phyloP scores from a whole-genome alignment of 1,284 basidiomycete species.

The Cutaneotrichosporon dermatis region DNA sequence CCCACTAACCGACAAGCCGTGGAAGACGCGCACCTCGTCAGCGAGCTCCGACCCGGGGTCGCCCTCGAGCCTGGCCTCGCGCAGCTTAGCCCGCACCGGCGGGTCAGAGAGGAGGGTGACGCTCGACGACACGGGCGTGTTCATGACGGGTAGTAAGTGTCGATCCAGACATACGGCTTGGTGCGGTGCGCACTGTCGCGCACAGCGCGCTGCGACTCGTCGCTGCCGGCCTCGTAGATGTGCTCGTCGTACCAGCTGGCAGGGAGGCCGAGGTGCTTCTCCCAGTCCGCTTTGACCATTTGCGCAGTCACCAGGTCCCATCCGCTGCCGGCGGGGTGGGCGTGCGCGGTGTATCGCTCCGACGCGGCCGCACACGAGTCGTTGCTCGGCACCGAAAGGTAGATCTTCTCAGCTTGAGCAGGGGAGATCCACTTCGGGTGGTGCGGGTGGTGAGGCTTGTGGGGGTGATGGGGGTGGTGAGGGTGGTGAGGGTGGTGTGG shows the following conservation, averaged over 20 bases:
- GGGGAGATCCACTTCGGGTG: conserved; percentile 12
- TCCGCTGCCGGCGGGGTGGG: conserved; percentile 47
- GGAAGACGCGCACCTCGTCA: conserved; percentile 50
- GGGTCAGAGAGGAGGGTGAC: conserved; percentile 40
- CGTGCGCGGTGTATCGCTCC: conserved; percentile 39
- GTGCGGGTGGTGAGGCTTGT: too few relatives aligned
- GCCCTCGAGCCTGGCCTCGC: conserved; percentile 49
- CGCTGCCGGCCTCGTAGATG: conserved; percentile 45
- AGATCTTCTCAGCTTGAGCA: conserved; percentile 42
- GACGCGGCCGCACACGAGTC: conserved; percentile 34
- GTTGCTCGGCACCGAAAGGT: conserved; percentile 42
- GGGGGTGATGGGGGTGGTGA: too few relatives aligned
- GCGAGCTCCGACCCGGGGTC: conserved; percentile 50
- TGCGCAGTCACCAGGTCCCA: conserved; percentile 45
- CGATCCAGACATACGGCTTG: conserved; percentile 46
- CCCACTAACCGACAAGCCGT: conserved; percentile 43
- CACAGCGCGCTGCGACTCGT: conserved; percentile 37
- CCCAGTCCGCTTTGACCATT: conserved; percentile 48
- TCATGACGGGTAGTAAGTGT: conserved; percentile 71
- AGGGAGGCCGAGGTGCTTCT: conserved; percentile 39
- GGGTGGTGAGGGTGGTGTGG: not conserved
- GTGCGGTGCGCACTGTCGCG: not conserved
- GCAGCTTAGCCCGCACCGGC: conserved; percentile 51
- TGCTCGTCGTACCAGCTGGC: conserved; percentile 38
- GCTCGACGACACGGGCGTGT: conserved; percentile 61